A percentile compares a stretch with the other conserved stretches of the same genome.
These are phyloP conservation scores for Starmerella floricola DNA, from an alignment of 805 yeast species.

Conservation along the genomic window DNA sequence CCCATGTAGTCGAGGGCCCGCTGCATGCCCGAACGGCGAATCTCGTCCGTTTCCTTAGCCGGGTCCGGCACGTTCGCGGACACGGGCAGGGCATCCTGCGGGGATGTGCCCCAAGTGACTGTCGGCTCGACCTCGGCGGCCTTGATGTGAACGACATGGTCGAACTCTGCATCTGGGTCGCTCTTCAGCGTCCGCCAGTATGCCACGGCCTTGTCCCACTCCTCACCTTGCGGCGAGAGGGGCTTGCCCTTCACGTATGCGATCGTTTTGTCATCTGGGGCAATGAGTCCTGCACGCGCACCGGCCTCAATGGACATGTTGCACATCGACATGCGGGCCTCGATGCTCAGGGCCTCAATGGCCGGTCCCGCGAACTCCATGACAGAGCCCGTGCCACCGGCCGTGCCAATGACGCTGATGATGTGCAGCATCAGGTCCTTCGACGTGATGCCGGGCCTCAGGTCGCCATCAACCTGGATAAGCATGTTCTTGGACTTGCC, in stretches of 20 bases:
- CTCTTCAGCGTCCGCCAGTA: slow-evolving; percentile 85
- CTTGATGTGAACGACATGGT: slow-evolving; percentile 64
- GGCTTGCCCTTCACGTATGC: slow-evolving; percentile 89
- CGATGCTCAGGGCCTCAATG: slow-evolving; percentile 80
- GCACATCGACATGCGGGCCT: slow-evolving; percentile 98
- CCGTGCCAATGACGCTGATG: slow-evolving; percentile 94
- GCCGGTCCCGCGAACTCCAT: slow-evolving; percentile 96
- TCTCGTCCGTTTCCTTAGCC: slow-evolving; percentile 44
- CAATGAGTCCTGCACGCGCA: slow-evolving; percentile 99
- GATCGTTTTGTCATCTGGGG: slow-evolving; percentile 82
- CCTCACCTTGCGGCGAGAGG: slow-evolving; percentile 81
- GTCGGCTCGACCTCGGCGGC: slow-evolving; percentile 88
- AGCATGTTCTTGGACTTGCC: slow-evolving; percentile 94
- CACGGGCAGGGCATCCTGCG: slow-evolving; percentile 95
- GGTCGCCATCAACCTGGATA: slow-evolving; percentile 70
- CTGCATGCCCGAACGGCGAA: slow-evolving; percentile 70
- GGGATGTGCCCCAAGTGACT: slow-evolving; percentile 98
- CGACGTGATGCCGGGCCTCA: slow-evolving; percentile 82
- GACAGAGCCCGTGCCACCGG: slow-evolving; percentile 97
- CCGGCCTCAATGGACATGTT: slow-evolving; percentile 99
- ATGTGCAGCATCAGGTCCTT: slow-evolving; percentile 91
- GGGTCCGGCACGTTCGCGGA: slow-evolving; percentile 90
- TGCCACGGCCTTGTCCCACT: slow-evolving; percentile 86
- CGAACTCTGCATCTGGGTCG: slow-evolving; percentile 85
- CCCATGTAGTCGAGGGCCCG: slow-evolving; percentile 92